Evolutionary conservation across 768 basidiomycete genomes (phyloP).

Genomic region (Rickenella mellea): DNA sequence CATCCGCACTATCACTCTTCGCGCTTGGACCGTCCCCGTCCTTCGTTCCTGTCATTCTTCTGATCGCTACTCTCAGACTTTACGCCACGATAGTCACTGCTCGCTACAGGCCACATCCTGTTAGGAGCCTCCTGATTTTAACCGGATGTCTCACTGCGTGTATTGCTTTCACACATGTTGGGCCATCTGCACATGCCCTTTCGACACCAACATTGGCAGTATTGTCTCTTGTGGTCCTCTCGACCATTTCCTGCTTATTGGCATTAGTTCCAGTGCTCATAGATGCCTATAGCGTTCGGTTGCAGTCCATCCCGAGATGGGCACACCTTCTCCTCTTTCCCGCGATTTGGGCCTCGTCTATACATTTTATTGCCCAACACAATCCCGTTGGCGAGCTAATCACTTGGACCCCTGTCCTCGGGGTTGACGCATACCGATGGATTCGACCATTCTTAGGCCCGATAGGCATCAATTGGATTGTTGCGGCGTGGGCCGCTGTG

Average conservation of each 20-base stretch:
- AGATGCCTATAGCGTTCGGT: conserved; percentile 28
- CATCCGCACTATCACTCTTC: conserved; percentile 16
- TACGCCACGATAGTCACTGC: neutral
- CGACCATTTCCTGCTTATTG: conserved; percentile 34
- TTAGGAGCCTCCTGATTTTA: neutral
- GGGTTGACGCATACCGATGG: conserved; percentile 54
- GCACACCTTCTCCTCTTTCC: conserved; percentile 53
- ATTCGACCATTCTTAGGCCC: conserved; percentile 48
- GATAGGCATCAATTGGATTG: conserved; percentile 59
- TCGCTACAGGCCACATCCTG: neutral
- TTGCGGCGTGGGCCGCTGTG: conserved; percentile 69
- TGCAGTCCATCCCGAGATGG: conserved; percentile 25
- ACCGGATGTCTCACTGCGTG: neutral
- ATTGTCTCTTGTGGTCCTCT: conserved; percentile 38
- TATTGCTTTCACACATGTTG: neutral
- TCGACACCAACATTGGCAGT: neutral
- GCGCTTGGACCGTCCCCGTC: conserved; percentile 20
- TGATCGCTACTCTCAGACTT: conserved; percentile 17
- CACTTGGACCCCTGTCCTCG: conserved; percentile 57
- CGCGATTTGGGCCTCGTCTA: conserved; percentile 54
- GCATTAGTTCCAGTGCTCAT: conserved; percentile 21
- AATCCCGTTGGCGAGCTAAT: conserved; percentile 66
- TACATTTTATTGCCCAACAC: conserved; percentile 41
- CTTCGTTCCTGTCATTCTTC: conserved; percentile 24
- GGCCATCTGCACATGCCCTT: neutral